A percentile compares a stretch with the other conserved stretches of the same genome.
phyloP scores from a whole-genome alignment of 257 asterid species.

The Paulownia fortunei region DNA sequence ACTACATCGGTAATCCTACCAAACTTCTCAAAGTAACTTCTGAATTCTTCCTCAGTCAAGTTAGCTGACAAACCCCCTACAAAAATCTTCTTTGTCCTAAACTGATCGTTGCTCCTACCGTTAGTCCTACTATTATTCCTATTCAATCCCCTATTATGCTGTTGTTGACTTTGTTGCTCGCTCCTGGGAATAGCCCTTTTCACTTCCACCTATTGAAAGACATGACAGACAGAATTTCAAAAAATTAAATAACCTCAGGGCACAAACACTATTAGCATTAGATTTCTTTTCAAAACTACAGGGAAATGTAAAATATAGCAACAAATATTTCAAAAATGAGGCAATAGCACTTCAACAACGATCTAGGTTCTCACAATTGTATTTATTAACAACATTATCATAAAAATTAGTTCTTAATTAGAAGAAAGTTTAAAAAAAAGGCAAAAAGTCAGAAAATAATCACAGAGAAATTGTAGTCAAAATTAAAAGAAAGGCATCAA shows the following conservation, averaged over 20 bases:
- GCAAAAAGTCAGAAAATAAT: neutral
- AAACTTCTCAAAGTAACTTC: constrained; percentile 76
- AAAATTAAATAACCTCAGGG: constrained; percentile 14
- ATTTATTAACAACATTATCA: neutral
- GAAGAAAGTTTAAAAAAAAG: neutral
- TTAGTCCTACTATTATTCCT: constrained; percentile 49
- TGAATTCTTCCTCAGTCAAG: constrained; percentile 80
- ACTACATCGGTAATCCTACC: constrained; percentile 92
- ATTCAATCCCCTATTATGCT: constrained; percentile 48
- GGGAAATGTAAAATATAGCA: neutral
- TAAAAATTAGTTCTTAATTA: neutral
- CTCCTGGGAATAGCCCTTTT: constrained; percentile 90
- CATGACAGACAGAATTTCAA: constrained; percentile 20
- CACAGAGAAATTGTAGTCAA: neutral
- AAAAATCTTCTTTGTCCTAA: constrained; percentile 90
- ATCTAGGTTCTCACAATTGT: neutral
- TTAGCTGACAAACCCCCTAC: constrained; percentile 92
- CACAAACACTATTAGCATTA: neutral
- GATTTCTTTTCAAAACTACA: neutral
- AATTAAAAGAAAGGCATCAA: neutral
- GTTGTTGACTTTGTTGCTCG: constrained; percentile 70
- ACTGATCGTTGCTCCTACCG: constrained; percentile 57
- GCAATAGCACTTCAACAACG: neutral
- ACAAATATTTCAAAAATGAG: neutral
- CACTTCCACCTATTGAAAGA: constrained; percentile 76